Evolutionary conservation across 768 basidiomycete genomes (phyloP), one percentile per base, ranked within the genome.

Genomic region (Kwoniella sp.): DNA sequence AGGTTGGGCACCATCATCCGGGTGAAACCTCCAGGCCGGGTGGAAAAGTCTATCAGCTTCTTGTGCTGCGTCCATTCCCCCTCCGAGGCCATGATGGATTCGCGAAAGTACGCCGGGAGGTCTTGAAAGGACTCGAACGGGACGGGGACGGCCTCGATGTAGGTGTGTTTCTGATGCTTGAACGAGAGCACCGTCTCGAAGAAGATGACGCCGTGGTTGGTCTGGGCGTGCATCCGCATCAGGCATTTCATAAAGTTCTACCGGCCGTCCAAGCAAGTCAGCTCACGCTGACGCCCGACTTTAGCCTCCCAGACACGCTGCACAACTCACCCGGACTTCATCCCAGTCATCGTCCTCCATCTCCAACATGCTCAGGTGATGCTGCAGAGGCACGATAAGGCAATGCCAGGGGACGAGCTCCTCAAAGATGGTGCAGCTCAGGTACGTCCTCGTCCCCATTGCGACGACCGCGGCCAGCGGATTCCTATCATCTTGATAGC

Each of bases 301-400:
- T 7, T 45, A 2, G 43, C 5, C 38, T 15, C 10, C 37, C 34
- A 26, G 23, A 17, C 12, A 9, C 23, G n/a, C n/a, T n/a, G 23
- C 19, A n/a, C 15, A 9, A 64, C 85, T 49, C 67, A 93, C 93
- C 76, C 81, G 81, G 52, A 90, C 84, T 81, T 98, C 93, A 57
- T 98, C 93, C 93, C 93, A 99, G 20, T 92, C 86, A 65, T 99
- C 93, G 57, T 98, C 91, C 59, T 99, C 93, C 25, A 83, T 87
- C 73, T 98, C 93, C 3, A 99, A 78, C 80, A 85, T 88, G 37
- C 83, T 84, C 39, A 98, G 74, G 71, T 91, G 85, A 70, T 99
- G 95, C 60, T 96, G 89, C 12, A 95, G 86, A 5, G 95, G 95
- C 5, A 96, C 89, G 59, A 99, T 98, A 23, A 91, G 77, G 67